A percentile compares a stretch with the other conserved stretches of the same genome.
These are phyloP conservation scores for Agrocybe pediades DNA, from an alignment of 768 basidiomycete genomes.

Conservation along the genomic window DNA sequence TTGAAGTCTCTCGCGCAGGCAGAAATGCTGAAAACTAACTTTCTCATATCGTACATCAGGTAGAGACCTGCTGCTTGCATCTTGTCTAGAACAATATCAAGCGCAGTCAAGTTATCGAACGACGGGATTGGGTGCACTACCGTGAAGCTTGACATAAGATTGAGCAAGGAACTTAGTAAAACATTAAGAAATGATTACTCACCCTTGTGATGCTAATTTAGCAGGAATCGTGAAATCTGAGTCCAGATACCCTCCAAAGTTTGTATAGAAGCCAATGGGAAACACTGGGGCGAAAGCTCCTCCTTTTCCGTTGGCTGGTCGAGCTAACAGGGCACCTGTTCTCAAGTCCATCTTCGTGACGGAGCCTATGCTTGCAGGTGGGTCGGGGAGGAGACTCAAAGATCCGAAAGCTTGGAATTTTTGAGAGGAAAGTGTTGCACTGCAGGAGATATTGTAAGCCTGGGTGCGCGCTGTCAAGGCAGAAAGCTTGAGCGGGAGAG, in stretches of 20 bases:
- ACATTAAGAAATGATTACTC: slow-evolving; percentile 20
- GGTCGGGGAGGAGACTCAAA: slow-evolving; percentile 52
- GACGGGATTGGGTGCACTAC: slow-evolving; percentile 75
- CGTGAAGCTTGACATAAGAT: no score
- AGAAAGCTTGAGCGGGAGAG: slow-evolving; percentile 50
- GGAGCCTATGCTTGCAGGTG: slow-evolving; percentile 45
- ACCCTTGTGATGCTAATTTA: slow-evolving; percentile 59
- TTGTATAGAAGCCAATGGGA: slow-evolving; percentile 76
- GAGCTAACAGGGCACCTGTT: slow-evolving; percentile 56
- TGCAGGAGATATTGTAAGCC: slow-evolving; percentile 39
- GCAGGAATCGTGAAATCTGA: slow-evolving; percentile 55
- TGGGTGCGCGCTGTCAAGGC: slow-evolving; percentile 42
- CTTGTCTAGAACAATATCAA: slow-evolving; percentile 60
- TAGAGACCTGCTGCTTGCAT: slow-evolving; percentile 73
- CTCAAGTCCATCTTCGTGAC: slow-evolving; percentile 68
- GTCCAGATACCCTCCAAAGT: slow-evolving; percentile 55
- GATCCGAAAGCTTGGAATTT: slow-evolving; percentile 44
- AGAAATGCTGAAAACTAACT: slow-evolving; percentile 30
- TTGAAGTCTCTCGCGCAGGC: background rate
- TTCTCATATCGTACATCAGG: slow-evolving; percentile 85
- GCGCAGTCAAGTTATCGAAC: slow-evolving; percentile 58
- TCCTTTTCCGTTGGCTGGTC: slow-evolving; percentile 49
- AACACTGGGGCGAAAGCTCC: slow-evolving; percentile 58
- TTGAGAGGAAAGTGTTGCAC: slow-evolving; percentile 39
- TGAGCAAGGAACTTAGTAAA: slow-evolving; percentile 36